Base-by-base conservation (phyloP, 306 rosid species). In the Fagus sylvatica region DNA sequence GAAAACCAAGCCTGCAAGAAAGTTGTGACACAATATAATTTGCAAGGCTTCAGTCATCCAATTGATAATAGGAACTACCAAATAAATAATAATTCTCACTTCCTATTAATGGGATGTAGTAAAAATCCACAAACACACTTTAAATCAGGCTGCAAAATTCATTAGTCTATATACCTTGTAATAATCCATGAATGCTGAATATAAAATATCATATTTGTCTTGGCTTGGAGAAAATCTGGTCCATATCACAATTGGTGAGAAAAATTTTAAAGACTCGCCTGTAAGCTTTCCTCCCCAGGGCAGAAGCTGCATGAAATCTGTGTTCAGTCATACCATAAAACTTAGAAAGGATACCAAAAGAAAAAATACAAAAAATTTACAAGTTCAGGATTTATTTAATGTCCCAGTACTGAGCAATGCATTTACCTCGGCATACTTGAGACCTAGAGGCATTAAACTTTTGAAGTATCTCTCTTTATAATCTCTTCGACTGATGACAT, bases 211-310 rank as follows among this genome's bases (percentile, higher is more conserved):
- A 70, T 88, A 85, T 2, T 84, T 89, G 60, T 84, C 40, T 48
- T 84, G 78, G 71, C 84, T 92, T 41, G 97, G 87, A 11, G 91
- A 53, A 82, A 92, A 90, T 89, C 74, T 94, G 66, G 97, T 88
- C 98, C 98, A 94, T 84, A 94, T 89, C 85, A 94, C 97, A 80
- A 94, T 92, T 9, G 98, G 97, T 4, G 98, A 94, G 86, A 94
- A 92, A 57, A 94, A 94, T 5, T 83, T 86, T 76, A 92, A 74
- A 34, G 97, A 94, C 78, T 94, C 95, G 41, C 93, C 78, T 2
- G 98, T 90, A 71, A 94, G 98, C 92, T 90, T 94, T 86, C 98
- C 98, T 79, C 98, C 98, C 95, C 98, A 94, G 56, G 97, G 97
- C 86, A 94, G 89, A 86, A 84, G 93, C 97, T 94, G 98, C 91